Evolutionary conservation across 129 eudicot genomes (phyloP), one percentile per base, ranked within the genome.

Genomic region (Ambrosia trifida): DNA sequence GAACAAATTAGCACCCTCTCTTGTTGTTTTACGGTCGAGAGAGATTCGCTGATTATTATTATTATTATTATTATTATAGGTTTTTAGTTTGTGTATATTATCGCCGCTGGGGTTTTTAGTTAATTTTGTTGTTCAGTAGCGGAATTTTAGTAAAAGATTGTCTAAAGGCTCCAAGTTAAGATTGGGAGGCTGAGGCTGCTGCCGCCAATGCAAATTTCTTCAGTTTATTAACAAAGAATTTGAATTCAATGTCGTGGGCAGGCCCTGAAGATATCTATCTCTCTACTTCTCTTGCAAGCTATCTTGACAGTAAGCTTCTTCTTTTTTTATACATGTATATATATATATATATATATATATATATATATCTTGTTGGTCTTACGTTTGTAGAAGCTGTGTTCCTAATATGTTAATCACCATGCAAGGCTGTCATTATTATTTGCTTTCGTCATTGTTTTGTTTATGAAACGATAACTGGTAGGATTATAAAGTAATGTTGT

Each of bases 281-380:
- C 57, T 92, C 98, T 35, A 92, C 98, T 79, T 92, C 98, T 61
- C 96, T 92, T 64, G 98, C 98, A 30, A 92, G 89, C 58, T 92
- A 92, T 81, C 96, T 92, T 70, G 98, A 92, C 73, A 92, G 98
- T 92, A 70, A 82, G 89, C 53, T 46, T 68, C 46, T 50, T 45
- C 33, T 51, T 43, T 20, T 20, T 11, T 56, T 47, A 24, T n/a
- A n/a, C n/a, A n/a, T n/a, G n/a, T n/a, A n/a, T n/a, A n/a, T n/a
- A n/a, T n/a, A n/a, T n/a, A n/a, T n/a, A n/a, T n/a, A n/a, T n/a
- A n/a, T n/a, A n/a, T n/a, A n/a, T 3, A 6, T 35, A 7, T 7
- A 3, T 28, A 4, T 28, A 11, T 52, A 17, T 9, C 16, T 47
- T 18, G 14, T 52, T 30, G 64, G 17, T 3, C 28, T 56, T 50